Base-by-base conservation (phyloP, 1,284 basidiomycete species). In the Cryptococcus hybrid region DNA sequence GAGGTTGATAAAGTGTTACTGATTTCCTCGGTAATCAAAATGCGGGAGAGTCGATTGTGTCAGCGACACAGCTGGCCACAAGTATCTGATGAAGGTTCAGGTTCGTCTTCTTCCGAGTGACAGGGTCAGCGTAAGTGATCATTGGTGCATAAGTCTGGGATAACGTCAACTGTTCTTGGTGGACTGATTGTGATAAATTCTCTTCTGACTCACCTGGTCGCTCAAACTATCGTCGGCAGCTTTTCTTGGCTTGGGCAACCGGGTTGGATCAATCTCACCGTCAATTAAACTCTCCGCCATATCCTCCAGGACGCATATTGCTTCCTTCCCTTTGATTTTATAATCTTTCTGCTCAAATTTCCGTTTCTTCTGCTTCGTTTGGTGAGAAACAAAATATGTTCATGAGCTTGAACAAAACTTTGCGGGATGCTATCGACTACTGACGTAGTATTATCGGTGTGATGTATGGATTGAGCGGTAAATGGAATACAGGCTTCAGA, bases 201-300 rank as follows among this genome's bases (percentile, higher is more conserved):
- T 18, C 18, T 18, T 18, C 18, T 18, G 18, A 18, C 18, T 18
- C 18, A 18, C 18, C 18, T 18, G 18, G 18, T 18, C 18, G 18
- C 30, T 12, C 15, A 5, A 36, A 50, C 18, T 36, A 9, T 1
- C n/a, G 9, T 11, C 38, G 13, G 15, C 11, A 12, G 40, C 40
- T 42, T 18, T 44, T 18, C 7, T 44, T 13, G 6, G 7, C 43
- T 18, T 18, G 18, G 18, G 18, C 18, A 18, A 18, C 18, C 18
- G 18, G 18, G 18, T 18, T 18, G 18, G 18, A 18, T 44, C 12
- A 7, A 13, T 18, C 8, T 44, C 42, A 36, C 50, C 42, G 13
- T 40, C 35, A 24, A 9, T 49, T 35, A 47, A 45, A 30, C 45
- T 57, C 37, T 57, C 35, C 45, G 51, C 51, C 7, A 54, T 15